These are phyloP conservation scores for Fulvia fulva DNA, from an alignment of 2,329 filamentous ascomycete genomes.

Conservation along the genomic window DNA sequence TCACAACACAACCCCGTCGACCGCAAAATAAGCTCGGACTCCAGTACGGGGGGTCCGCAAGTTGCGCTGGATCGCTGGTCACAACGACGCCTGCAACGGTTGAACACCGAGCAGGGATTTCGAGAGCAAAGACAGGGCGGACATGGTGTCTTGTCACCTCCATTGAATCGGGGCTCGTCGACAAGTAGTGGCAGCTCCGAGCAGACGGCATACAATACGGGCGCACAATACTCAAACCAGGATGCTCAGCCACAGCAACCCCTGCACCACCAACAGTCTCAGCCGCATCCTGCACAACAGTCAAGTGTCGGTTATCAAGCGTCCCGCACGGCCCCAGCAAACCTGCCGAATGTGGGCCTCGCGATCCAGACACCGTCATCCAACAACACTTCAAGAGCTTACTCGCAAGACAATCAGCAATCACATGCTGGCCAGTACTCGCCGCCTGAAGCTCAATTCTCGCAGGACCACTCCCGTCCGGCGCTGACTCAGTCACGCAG, in stretches of 20 bases:
- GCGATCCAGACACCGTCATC: constrained; percentile 25
- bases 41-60: constrained; percentile 30
- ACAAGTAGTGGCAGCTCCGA: constrained; percentile 13
- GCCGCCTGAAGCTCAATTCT: constrained; percentile 22
- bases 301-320: constrained; percentile 21
- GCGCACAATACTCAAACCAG: constrained; percentile 14
- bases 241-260: constrained; percentile 29
- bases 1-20: constrained; percentile 8
- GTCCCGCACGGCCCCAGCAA: constrained; percentile 20
- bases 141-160: constrained; percentile 19
- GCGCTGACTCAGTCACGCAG: constrained; percentile 26
- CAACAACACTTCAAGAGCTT: constrained; percentile 13
- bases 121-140: constrained; percentile 35
- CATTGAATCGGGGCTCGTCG: constrained; percentile 10
- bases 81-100: constrained; percentile 36
- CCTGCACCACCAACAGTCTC: constrained; percentile 28
- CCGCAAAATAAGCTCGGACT: constrained; percentile 30
- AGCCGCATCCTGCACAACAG: constrained; percentile 27
- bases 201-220: constrained; percentile 13
- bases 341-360: constrained; percentile 24
- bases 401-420: constrained; percentile 8
- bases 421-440: constrained; percentile 21
- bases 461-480: constrained; percentile 23
- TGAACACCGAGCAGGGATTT: constrained; percentile 39
- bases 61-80: constrained; percentile 34